Evolutionary conservation across 805 yeast genomes (phyloP), one percentile per base, ranked within the genome.

Genomic region (Kuraishia ogatae): DNA sequence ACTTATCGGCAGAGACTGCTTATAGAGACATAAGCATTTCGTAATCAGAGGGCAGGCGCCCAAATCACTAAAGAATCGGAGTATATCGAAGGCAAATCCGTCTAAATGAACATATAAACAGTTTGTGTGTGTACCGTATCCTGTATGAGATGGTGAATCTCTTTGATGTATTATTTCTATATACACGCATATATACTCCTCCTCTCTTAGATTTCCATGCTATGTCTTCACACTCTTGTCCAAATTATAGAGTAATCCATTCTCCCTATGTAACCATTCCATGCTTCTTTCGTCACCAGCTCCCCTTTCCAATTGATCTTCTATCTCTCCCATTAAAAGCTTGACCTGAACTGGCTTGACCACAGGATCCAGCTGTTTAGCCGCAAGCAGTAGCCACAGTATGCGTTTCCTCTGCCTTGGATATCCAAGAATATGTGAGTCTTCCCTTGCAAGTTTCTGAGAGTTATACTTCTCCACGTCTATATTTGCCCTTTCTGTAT

Each of bases 311-410:
- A 35, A 6, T 35, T 23, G 21, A 13, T 3, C 48, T 15, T 53
- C 55, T 17, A 48, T 48, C 48, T 53, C 55, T n/a, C 26, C 47
- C 22, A 54, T 11, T 13, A 50, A 22, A 6, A 48, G 21, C 28
- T 21, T 50, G 21, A 62, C 62, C 53, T 69, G 71, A 2, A 59
- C 51, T 0, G 69, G 66, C 50, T 52, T 52, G 43, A 39, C 46
- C 39, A 52, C 46, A 2, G 68, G 68, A 52, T 77, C 76, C 87
- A 96, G 83, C 64, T 87, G 88, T 55, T 80, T 80, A 6, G 90
- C 85, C 0, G 97, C 84, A 26, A 91, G 65, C 26, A 91, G 65
- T 60, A 79, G 77, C 89, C 96, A 91, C 28, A 92, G 74, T 0
- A 89, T 81, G 1, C 91, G 82, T 64, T 90, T 90, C 54, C 97